Evolutionary conservation across 2,329 filamentous ascomycete species (phyloP).

Genomic region (Apiospora saccharicola): DNA sequence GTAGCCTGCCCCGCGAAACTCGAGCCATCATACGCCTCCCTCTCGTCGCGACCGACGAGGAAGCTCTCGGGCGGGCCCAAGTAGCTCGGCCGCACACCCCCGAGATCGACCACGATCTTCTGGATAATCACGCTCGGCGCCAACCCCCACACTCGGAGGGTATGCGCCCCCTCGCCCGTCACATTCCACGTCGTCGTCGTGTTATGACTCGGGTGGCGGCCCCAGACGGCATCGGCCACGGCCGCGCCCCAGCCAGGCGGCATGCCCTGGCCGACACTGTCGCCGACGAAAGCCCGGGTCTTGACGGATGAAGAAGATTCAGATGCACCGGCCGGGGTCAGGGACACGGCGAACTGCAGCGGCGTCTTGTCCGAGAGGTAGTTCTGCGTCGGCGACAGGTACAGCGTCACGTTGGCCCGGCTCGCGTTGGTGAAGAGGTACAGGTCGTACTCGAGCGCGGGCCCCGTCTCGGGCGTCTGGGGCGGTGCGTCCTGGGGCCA

Average conservation of each 20-base stretch:
- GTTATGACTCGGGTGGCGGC: slow-evolving; percentile 48
- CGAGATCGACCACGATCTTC: slow-evolving; percentile 63
- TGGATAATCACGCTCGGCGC: slow-evolving; percentile 62
- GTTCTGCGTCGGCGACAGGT: slow-evolving; percentile 61
- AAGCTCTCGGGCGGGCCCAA: slow-evolving; percentile 65
- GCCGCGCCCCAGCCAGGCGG: slow-evolving; percentile 52
- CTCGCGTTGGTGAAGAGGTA: slow-evolving; percentile 64
- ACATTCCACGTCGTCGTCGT: slow-evolving; percentile 55
- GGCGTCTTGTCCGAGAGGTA: slow-evolving; percentile 58
- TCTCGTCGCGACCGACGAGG: slow-evolving; percentile 49
- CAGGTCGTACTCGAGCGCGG: slow-evolving; percentile 66
- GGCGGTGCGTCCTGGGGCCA: slow-evolving; percentile 59
- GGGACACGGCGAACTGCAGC: slow-evolving; percentile 45
- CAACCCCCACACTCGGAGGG: slow-evolving; percentile 58
- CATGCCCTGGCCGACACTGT: slow-evolving; percentile 49
- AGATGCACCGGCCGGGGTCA: slow-evolving; percentile 42
- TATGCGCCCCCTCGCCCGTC: slow-evolving; percentile 53
- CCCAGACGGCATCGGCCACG: slow-evolving; percentile 57
- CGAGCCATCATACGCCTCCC: slow-evolving; percentile 47
- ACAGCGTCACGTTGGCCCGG: slow-evolving; percentile 54
- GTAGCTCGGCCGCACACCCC: slow-evolving; percentile 61
- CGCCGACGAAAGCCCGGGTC: slow-evolving; percentile 50
- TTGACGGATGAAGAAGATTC: slow-evolving; percentile 36
- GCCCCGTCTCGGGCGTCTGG: slow-evolving; percentile 55
- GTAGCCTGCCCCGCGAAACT: slow-evolving; percentile 43